A percentile compares a stretch with the other conserved stretches of the same genome.
Conservation (phyloP, 805 yeast species). For the Wickerhamomyces chaumierensis region DNA sequence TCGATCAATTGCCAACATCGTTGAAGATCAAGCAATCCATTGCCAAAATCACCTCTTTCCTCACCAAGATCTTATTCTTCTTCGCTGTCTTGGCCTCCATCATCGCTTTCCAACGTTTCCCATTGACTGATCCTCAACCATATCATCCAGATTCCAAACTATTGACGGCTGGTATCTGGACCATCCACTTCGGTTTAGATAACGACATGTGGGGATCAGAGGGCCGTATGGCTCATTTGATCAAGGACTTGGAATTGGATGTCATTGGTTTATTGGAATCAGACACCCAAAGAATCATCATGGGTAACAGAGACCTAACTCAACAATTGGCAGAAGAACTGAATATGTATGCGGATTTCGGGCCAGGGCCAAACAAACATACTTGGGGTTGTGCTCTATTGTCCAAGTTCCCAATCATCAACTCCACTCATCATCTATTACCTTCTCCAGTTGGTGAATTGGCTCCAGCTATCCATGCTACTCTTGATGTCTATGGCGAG, state of each 20-base stretch:
- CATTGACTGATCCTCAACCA: constrained; percentile 52
- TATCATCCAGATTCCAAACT: constrained; percentile 56
- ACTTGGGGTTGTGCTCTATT: constrained; percentile 95
- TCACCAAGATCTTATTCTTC: constrained; percentile 20
- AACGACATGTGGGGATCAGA: constrained; percentile 98
- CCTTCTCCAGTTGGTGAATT: constrained; percentile 98
- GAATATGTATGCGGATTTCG: constrained; percentile 91
- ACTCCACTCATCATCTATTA: constrained; percentile 80
- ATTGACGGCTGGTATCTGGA: constrained; percentile 96
- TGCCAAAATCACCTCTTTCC: constrained; percentile 1
- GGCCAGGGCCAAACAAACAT: constrained; percentile 96
- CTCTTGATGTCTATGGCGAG: constrained; percentile 82
- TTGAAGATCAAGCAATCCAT: constrained; percentile 2
- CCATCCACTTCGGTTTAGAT: constrained; percentile 93
- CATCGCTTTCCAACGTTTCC: constrained; percentile 45
- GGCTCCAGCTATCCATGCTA: constrained; percentile 97
- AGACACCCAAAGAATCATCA: constrained; percentile 86
- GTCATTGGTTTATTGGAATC: constrained; percentile 85
- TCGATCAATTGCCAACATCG: constrained; percentile 3
- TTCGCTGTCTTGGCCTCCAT: constrained; percentile 35
- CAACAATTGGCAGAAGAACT: constrained; percentile 86
- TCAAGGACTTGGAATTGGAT: constrained; percentile 80
- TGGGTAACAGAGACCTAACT: constrained; percentile 92
- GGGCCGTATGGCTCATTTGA: constrained; percentile 74
- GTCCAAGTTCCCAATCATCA: constrained; percentile 87